Conservation (phyloP, 164 flowering plant species). For the Vitis riparia region DNA sequence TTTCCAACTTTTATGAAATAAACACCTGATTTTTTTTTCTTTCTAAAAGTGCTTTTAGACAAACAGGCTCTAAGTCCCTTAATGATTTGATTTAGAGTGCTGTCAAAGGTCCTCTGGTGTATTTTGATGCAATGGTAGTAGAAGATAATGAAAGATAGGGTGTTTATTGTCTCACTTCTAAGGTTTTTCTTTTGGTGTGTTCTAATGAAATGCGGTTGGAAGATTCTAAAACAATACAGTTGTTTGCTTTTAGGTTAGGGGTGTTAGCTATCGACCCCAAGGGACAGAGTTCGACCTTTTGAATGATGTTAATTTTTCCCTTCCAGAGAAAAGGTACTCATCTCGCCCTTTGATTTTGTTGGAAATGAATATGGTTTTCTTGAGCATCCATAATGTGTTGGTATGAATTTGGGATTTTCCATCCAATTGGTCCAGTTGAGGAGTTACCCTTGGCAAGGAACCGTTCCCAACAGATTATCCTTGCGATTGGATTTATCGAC, state of each 20-base stretch:
- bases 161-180: not conserved
- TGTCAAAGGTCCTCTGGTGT: no score
- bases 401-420: not conserved
- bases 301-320: constrained; percentile 66
- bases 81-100: no score
- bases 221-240: not conserved
- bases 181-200: not conserved
- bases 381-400: not conserved
- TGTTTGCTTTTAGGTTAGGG: constrained; percentile 51
- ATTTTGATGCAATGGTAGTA: no score
- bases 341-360: not conserved
- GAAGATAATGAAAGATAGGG: no score
- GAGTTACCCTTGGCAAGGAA: not conserved
- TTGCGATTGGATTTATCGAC: not conserved
- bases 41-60: no score
- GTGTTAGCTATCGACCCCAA: constrained; percentile 71
- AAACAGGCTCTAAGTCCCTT: no score
- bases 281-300: constrained; percentile 80
- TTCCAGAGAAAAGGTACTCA: constrained; percentile 74
- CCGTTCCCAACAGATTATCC: not conserved
- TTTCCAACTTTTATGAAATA: no score
- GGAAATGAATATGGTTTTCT: not conserved
- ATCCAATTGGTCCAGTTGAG: not conserved
- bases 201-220: not conserved
- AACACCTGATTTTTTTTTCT: no score